Evolutionary conservation across 352 stramenopile genomes (phyloP).

Genomic region (Phytophthora niederhauseri): DNA sequence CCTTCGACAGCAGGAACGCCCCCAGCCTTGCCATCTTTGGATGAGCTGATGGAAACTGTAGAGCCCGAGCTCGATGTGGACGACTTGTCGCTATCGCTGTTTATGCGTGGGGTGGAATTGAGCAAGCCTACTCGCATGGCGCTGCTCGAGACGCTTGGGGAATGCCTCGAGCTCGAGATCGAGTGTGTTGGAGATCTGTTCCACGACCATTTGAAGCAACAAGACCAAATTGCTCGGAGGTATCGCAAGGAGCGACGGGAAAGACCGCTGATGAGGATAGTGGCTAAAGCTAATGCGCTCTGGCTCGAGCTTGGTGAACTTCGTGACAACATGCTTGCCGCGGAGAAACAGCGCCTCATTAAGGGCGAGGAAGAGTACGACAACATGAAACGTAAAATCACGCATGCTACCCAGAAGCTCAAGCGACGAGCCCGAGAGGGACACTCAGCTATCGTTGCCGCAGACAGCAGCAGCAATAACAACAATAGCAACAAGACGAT

Average conservation of each 20-base stretch:
- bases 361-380: constrained; percentile 57
- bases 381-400: constrained; percentile 66
- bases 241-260: constrained; percentile 62
- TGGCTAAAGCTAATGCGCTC: constrained; percentile 42
- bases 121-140: constrained; percentile 62
- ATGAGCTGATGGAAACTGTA: constrained; percentile 60
- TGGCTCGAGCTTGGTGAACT: constrained; percentile 60
- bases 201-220: constrained; percentile 69
- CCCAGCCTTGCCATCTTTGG: constrained; percentile 24
- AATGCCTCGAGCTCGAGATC: constrained; percentile 66
- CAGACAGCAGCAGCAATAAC: constrained; percentile 12
- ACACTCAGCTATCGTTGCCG: constrained; percentile 5
- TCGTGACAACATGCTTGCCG: constrained; percentile 46
- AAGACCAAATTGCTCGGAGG: constrained; percentile 57
- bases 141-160: constrained; percentile 59
- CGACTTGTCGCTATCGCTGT: constrained; percentile 62
- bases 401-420: constrained; percentile 53
- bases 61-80: constrained; percentile 74
- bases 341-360: constrained; percentile 44
- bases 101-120: constrained; percentile 65
- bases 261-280: constrained; percentile 37
- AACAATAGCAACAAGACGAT: not conserved
- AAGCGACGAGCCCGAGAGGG: constrained; percentile 68
- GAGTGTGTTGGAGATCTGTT: constrained; percentile 72
- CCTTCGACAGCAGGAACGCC: constrained; percentile 17